phyloP scores from a whole-genome alignment of 495 filamentous ascomycete genomes.

The Aspergillus wentii region DNA sequence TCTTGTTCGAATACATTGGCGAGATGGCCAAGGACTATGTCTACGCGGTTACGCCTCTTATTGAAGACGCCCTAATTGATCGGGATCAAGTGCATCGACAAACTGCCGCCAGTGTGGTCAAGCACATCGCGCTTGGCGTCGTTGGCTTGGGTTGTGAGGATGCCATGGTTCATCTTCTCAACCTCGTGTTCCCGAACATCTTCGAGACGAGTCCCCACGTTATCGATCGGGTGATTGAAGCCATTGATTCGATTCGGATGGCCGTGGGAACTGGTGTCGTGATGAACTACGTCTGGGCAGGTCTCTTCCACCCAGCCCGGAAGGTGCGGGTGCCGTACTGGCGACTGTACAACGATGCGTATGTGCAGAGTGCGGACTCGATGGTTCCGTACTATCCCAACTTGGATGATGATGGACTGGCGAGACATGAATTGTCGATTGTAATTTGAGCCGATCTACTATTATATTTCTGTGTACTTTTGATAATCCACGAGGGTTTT shows the following conservation, averaged over 20 bases:
- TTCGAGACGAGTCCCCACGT: slow-evolving; percentile 99
- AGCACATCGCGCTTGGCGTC: slow-evolving; percentile 93
- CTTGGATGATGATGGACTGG: slow-evolving; percentile 68
- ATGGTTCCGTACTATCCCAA: slow-evolving; percentile 95
- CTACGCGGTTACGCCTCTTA: slow-evolving; percentile 93
- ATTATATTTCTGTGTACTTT: too few relatives aligned
- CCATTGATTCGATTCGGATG: slow-evolving; percentile 93
- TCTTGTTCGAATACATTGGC: slow-evolving; percentile 98
- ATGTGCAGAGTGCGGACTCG: slow-evolving; percentile 86
- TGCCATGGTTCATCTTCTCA: slow-evolving; percentile 95
- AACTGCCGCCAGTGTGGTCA: slow-evolving; percentile 92
- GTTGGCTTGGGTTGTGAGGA: slow-evolving; percentile 98
- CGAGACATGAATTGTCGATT: slow-evolving; percentile 75
- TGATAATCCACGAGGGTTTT: too few relatives aligned
- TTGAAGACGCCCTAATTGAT: slow-evolving; percentile 97
- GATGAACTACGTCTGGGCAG: slow-evolving; percentile 97
- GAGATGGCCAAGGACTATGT: slow-evolving; percentile 99
- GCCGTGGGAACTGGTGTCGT: slow-evolving; percentile 86
- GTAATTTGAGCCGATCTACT: slow-evolving; percentile 76
- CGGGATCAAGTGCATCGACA: slow-evolving; percentile 98
- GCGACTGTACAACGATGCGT: slow-evolving; percentile 95
- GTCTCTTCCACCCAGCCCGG: slow-evolving; percentile 91
- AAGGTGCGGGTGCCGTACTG: slow-evolving; percentile 93
- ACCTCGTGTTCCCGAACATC: slow-evolving; percentile 92
- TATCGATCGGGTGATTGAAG: slow-evolving; percentile 95